Evolutionary conservation across 441 rosid genomes (phyloP), one percentile per base, ranked within the genome.

Genomic region (Hura crepitans): DNA sequence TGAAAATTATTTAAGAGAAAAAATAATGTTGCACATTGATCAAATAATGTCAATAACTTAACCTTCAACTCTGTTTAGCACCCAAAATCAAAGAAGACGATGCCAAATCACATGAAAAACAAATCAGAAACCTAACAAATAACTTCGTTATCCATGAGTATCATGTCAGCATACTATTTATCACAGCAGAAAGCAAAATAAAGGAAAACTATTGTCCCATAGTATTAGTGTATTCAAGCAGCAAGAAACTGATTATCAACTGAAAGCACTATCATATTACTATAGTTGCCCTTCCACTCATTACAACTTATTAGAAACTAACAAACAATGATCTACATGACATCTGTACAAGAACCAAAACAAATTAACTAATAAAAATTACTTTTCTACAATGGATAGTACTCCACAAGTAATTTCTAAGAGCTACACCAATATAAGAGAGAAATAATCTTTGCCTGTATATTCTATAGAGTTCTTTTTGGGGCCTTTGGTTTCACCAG

Each of bases 211-310:
- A 28, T 27, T 33, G 5, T n/a, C 30, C 46, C n/a, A 14, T 15
- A 49, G 35, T 37, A 1, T 11, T 25, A 46, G 9, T n/a, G n/a
- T n/a, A 64, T 6, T 12, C 59, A 51, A 35, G 47, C 47, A 66
- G 69, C 35, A 31, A 27, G 22, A 35, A 35, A 35, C 15, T 66
- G 70, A 56, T 30, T 27, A 25, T 56, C 28, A 68, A 27, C 33
- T 57, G 56, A 60, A 25, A 45, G 55, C 43, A 57, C 18, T 4
- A 28, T 42, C 17, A 37, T 37, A 39, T 47, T 37, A 51, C 31
- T 15, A 30, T 2, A 50, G 15, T 10, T 23, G 13, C 5, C 10
- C 1, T 67, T 43, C 22, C 17, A 3, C n/a, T 35, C 12, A 14
- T 23, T 6, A 33, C 9, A 2, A 4, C 61, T 67, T 49, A 18